A percentile compares a stretch with the other conserved stretches of the same genome.
These are phyloP conservation scores for Lupinus albus DNA, from an alignment of 306 rosid genomes.

Conservation along the genomic window DNA sequence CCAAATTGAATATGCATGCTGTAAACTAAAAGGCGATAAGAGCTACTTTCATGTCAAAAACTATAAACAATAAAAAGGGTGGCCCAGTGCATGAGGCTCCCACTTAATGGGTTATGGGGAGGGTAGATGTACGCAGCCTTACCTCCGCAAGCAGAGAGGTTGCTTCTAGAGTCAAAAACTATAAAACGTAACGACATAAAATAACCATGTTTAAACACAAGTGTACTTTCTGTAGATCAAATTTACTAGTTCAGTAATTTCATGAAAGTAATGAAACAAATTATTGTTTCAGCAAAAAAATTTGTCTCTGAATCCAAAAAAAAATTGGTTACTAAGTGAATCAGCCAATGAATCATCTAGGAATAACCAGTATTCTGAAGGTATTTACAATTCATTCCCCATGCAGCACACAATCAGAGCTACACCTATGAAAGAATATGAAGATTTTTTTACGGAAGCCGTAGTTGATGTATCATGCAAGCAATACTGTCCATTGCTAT, in stretches of 20 bases:
- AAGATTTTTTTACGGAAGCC: background rate
- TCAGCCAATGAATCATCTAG: background rate
- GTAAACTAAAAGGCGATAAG: conserved; percentile 10
- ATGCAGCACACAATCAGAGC: background rate
- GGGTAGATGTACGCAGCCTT: too few species aligned
- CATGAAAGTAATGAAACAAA: conserved; percentile 6
- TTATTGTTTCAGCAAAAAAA: conserved; percentile 4
- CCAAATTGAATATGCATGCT: background rate
- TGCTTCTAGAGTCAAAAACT: conserved; percentile 25
- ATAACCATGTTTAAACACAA: background rate
- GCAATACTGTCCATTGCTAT: background rate
- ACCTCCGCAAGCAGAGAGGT: too few species aligned
- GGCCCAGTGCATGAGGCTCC: too few species aligned
- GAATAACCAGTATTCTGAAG: conserved; percentile 7
- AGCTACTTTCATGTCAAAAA: conserved; percentile 24
- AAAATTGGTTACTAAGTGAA: background rate
- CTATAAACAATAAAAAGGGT: too few species aligned
- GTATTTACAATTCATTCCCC: conserved; percentile 15
- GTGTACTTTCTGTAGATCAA: background rate
- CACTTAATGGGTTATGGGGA: too few species aligned
- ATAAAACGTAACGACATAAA: background rate
- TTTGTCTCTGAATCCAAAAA: background rate
- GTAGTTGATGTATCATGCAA: background rate
- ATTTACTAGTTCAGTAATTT: background rate
- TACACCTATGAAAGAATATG: conserved; percentile 11